Percentiles rank a stretch among this genome's conserved stretches.
phyloP scores from a whole-genome alignment of 805 yeast genomes.

The Hanseniaspora hatyaiensis region DNA sequence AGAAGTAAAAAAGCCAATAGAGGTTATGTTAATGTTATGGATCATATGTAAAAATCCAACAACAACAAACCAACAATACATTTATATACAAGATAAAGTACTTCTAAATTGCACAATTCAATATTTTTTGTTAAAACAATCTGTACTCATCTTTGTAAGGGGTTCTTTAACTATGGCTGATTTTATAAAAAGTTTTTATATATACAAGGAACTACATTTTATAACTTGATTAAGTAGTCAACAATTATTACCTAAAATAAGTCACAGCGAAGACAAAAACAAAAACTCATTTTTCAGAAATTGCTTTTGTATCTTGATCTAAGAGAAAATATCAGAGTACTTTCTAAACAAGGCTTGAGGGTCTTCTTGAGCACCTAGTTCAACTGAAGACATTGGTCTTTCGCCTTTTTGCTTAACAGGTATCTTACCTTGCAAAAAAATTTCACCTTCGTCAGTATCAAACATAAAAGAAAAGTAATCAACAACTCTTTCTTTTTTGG shows the following conservation, averaged over 20 bases:
- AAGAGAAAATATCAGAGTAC: constrained; percentile 10
- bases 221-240: too few species aligned
- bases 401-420: constrained; percentile 46
- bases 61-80: not conserved
- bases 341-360: constrained; percentile 2
- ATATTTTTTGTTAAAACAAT: too few species aligned
- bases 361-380: not conserved
- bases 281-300: too few species aligned
- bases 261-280: too few species aligned
- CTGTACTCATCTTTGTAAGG: too few species aligned
- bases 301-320: too few species aligned
- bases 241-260: too few species aligned
- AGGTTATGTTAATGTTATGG: constrained; percentile 61
- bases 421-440: constrained; percentile 52
- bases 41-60: constrained; percentile 18
- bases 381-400: constrained; percentile 17
- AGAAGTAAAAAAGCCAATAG: constrained; percentile 39
- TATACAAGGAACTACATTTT: too few species aligned
- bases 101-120: too few species aligned
- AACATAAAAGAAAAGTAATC: constrained; percentile 54
- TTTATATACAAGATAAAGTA: too few species aligned
- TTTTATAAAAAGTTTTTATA: too few species aligned
- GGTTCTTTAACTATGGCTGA: too few species aligned
- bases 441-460: constrained; percentile 47
- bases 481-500: constrained; percentile 35